Evolutionary conservation across 108 stramenopile genomes (phyloP).

Genomic region (Conticribra guillardii): DNA sequence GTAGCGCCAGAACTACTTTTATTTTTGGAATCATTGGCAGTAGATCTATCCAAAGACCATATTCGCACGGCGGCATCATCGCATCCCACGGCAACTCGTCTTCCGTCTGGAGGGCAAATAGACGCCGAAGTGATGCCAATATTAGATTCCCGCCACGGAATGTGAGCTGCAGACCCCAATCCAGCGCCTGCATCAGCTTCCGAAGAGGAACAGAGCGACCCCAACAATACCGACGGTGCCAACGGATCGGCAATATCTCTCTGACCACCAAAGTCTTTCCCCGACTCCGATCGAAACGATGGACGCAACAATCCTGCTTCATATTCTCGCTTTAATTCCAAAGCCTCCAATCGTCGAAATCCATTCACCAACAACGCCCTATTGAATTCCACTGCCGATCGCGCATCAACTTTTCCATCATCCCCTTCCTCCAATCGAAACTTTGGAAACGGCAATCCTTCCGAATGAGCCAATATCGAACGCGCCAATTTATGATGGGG

Average conservation of each 20-base stretch:
- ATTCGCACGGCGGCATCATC: constrained; percentile 76
- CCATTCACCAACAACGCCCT: constrained; percentile 83
- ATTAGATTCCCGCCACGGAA: constrained; percentile 79
- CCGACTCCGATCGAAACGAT: not conserved
- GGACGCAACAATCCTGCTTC: constrained; percentile 48
- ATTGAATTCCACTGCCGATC: constrained; percentile 75
- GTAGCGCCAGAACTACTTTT: constrained; percentile 28
- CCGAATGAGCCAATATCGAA: constrained; percentile 42
- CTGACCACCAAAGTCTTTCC: constrained; percentile 6
- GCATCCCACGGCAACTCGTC: constrained; percentile 81
- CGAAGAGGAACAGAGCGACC: constrained; percentile 57
- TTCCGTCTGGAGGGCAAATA: constrained; percentile 80
- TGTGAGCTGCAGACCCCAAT: constrained; percentile 9
- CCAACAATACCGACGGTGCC: constrained; percentile 71
- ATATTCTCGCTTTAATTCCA: constrained; percentile 83
- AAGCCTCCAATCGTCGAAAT: constrained; percentile 86
- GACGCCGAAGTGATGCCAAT: constrained; percentile 82
- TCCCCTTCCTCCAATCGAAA: constrained; percentile 64
- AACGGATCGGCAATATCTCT: constrained; percentile 61
- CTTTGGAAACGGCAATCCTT: constrained; percentile 77
- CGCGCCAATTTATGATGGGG: constrained; percentile 27
- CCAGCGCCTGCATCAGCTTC: constrained; percentile 51
- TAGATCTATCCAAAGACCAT: constrained; percentile 43
- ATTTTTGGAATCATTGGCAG: constrained; percentile 8
- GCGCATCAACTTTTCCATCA: constrained; percentile 53